phyloP scores from a whole-genome alignment of 2,329 filamentous ascomycete genomes.

The Cladosporium austrohemisphaericum region DNA sequence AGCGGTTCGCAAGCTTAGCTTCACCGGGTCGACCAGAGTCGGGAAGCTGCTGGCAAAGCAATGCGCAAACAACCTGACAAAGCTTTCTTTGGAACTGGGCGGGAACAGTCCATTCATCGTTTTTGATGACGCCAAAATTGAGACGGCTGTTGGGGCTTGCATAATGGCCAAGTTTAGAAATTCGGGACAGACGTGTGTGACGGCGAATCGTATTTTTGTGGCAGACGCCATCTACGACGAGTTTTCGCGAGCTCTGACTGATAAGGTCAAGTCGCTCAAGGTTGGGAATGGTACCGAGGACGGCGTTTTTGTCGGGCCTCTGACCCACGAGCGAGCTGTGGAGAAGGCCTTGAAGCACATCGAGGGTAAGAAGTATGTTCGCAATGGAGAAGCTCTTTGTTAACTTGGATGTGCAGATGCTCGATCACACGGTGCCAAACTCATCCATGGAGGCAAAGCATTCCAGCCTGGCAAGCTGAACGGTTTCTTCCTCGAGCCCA shows the following conservation, averaged over 20 bases:
- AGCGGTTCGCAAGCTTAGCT: constrained; percentile 30
- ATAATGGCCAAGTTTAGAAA: constrained; percentile 29
- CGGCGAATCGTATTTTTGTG: constrained; percentile 49
- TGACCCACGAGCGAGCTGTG: constrained; percentile 9
- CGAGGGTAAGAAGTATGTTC: neutral
- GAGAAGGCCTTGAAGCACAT: constrained; percentile 17
- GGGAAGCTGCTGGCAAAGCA: constrained; percentile 30
- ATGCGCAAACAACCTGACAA: constrained; percentile 27
- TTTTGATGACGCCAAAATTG: constrained; percentile 33
- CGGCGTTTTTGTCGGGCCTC: constrained; percentile 15
- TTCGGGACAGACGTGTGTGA: constrained; percentile 32
- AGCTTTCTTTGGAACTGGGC: constrained; percentile 30
- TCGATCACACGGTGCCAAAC: constrained; percentile 56
- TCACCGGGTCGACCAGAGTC: constrained; percentile 31
- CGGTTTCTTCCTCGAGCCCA: constrained; percentile 69
- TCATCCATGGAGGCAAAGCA: constrained; percentile 59
- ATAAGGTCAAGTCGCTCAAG: constrained; percentile 26
- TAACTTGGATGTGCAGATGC: constrained; percentile 44
- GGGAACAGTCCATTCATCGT: constrained; percentile 34
- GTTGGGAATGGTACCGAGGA: constrained; percentile 20
- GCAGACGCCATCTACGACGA: constrained; percentile 51
- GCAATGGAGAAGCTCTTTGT: neutral
- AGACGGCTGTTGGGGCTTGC: constrained; percentile 25
- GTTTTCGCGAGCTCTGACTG: constrained; percentile 54
- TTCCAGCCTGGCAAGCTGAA: constrained; percentile 37